Conservation (phyloP, 2,329 filamentous ascomycete genomes). For the Bipolaris bicolor region DNA sequence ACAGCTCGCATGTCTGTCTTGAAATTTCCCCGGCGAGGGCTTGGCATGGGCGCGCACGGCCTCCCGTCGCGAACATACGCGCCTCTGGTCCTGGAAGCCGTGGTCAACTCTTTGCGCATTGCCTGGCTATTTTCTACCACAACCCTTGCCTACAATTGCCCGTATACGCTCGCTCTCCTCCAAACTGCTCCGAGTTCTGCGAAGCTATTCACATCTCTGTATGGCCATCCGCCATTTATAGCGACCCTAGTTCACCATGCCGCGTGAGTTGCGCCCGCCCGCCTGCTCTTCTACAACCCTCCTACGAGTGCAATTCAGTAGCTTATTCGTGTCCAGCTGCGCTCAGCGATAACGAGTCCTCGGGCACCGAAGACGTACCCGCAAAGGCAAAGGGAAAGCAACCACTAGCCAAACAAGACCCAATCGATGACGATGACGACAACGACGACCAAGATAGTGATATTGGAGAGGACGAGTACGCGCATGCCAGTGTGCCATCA, state of each 20-base stretch:
- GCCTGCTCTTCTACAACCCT: not conserved
- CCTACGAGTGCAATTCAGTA: conserved; percentile 5
- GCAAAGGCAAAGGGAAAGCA: conserved; percentile 23
- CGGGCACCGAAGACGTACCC: conserved; percentile 38
- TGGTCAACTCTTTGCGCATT: conserved; percentile 13
- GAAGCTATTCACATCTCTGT: conserved; percentile 5
- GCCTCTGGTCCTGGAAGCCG: not conserved
- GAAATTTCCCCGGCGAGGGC: conserved; percentile 36
- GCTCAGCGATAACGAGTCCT: conserved; percentile 50
- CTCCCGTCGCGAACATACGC: conserved; percentile 24
- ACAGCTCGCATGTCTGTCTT: conserved; percentile 27
- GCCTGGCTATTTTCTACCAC: conserved; percentile 2
- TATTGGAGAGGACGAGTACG: conserved; percentile 50
- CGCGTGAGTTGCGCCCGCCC: conserved; percentile 39
- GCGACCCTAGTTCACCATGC: conserved; percentile 36
- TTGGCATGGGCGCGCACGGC: conserved; percentile 24
- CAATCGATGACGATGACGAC: conserved; percentile 39
- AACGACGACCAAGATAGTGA: conserved; percentile 46
- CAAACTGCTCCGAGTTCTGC: conserved; percentile 1
- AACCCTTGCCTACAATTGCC: conserved; percentile 9
- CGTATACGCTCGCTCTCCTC: conserved; percentile 18
- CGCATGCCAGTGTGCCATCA: conserved; percentile 43
- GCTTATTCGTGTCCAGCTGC: conserved; percentile 44
- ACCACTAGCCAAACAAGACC: conserved; percentile 8
- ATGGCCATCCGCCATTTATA: conserved; percentile 2